Evolutionary conservation across 345 rosid species (phyloP).

Genomic region (Pistacia vera): DNA sequence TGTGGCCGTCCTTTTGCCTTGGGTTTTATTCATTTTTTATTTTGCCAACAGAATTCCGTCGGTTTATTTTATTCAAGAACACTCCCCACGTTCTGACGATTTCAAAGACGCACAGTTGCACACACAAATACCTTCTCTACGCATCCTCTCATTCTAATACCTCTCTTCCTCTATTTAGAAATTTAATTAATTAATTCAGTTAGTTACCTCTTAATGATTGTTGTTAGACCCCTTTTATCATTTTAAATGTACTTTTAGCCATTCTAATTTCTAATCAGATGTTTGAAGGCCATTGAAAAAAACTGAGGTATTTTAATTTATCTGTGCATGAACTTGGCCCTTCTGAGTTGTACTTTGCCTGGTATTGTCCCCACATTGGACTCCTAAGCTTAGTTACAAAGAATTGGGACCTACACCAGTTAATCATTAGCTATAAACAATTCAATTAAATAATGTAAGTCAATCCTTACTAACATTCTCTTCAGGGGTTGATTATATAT

Average conservation of each 20-base stretch:
- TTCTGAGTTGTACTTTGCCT: constrained; percentile 58
- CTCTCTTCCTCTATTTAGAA: not conserved
- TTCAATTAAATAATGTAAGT: constrained; percentile 34
- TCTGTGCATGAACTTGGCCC: constrained; percentile 40
- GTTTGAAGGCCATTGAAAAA: constrained; percentile 23
- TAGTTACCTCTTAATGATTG: constrained; percentile 27
- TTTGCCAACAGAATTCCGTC: constrained; percentile 17
- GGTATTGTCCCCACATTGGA: constrained; percentile 50
- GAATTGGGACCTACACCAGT: constrained; percentile 33
- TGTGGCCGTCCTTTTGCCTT: constrained; percentile 44
- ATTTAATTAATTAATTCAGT: constrained; percentile 25
- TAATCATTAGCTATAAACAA: constrained; percentile 34
- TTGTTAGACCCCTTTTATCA: constrained; percentile 14
- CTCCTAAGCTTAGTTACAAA: constrained; percentile 43
- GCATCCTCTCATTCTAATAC: constrained; percentile 17
- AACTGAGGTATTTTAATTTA: constrained; percentile 30
- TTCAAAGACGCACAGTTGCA: not conserved
- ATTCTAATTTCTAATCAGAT: constrained; percentile 19
- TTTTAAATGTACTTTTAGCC: constrained; percentile 23
- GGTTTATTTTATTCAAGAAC: constrained; percentile 27
- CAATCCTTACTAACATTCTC: constrained; percentile 40
- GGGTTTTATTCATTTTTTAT: constrained; percentile 22
- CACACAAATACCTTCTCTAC: not conserved
- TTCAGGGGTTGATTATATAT: constrained; percentile 33
- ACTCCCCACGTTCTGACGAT: constrained; percentile 49